A percentile compares a stretch with the other conserved stretches of the same genome.
Evolutionary conservation across 163 green algal genomes (phyloP).

Genomic region (Trebouxiophyceae sp.): DNA sequence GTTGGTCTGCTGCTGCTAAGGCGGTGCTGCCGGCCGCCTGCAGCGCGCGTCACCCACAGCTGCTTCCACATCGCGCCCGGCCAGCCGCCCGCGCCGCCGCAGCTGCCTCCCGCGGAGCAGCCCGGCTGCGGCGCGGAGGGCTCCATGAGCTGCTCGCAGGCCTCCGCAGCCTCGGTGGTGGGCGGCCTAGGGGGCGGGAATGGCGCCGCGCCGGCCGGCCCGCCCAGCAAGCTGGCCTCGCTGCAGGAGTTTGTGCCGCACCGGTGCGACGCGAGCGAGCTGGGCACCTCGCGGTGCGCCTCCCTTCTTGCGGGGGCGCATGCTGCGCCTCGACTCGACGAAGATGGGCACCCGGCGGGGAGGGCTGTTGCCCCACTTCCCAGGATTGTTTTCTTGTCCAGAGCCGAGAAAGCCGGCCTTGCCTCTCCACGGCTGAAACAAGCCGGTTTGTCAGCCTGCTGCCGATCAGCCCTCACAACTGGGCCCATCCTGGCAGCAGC

Average conservation of each 20-base stretch:
- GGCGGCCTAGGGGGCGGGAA: neutral
- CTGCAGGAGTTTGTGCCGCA: constrained; percentile 67
- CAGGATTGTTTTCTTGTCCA: too few relatives aligned
- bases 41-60: neutral
- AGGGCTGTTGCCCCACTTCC: too few relatives aligned
- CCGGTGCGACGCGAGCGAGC: constrained; percentile 80
- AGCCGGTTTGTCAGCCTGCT: neutral
- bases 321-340: too few relatives aligned
- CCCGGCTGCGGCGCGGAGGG: neutral
- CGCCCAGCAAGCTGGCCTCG: constrained; percentile 77
- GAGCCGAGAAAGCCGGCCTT: too few relatives aligned
- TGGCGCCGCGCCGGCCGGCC: neutral
- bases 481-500: too few relatives aligned
- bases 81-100: neutral
- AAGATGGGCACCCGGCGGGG: too few relatives aligned
- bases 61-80: neutral
- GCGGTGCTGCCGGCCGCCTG: too few relatives aligned
- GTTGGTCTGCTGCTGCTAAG: too few relatives aligned
- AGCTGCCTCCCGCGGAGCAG: neutral
- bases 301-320: too few relatives aligned
- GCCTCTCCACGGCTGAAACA: too few relatives aligned
- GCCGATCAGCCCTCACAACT: neutral
- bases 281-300: constrained; percentile 73
- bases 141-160: neutral
- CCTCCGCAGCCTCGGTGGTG: neutral